Evolutionary conservation across 176 grass and related monocot genomes (phyloP), one percentile per base, ranked within the genome.

Genomic region (Oropetium thomaeum): DNA sequence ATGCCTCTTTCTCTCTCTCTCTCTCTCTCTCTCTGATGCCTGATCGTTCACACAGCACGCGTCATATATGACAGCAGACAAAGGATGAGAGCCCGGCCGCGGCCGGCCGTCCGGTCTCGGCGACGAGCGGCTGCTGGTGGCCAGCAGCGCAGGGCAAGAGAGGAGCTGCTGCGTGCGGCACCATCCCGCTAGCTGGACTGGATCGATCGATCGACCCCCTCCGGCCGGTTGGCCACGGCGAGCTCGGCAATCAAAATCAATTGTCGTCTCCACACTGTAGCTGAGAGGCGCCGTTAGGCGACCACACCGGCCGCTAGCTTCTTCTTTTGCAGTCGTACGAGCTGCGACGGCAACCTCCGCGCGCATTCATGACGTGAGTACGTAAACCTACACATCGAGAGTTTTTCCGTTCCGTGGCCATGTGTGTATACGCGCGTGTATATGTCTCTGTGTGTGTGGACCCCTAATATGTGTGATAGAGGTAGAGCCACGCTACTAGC

Each of bases 11-110:
- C n/a, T n/a, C n/a, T n/a, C n/a, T n/a, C n/a, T n/a, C n/a, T n/a
- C n/a, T n/a, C n/a, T n/a, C n/a, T n/a, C n/a, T n/a, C 42, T 49
- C 39, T 2, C 42, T 52, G 60, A 77, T 76, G 43, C 43, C 44
- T 77, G 74, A 77, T 60, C 43, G 52, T 52, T 77, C 74, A 77
- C 74, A 2, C 60, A 51, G n/a, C 69, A 23, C 49, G 27, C 27
- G 19, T 59, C 73, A 39, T 15, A n/a, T n/a, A n/a, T n/a, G n/a
- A n/a, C n/a, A 26, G 30, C 23, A 53, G n/a, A 9, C 80, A 42
- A 62, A 20, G 26, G 69, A 4, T 35, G 72, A 6, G 7, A 6
- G 11, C 2, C 14, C 45, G 60, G 35, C n/a, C n/a, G n/a, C n/a
- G n/a, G n/a, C n/a, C n/a, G n/a, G n/a, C n/a, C n/a, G n/a, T n/a